Evolutionary conservation across 768 basidiomycete genomes (phyloP).

Genomic region (Rickenella mellea): DNA sequence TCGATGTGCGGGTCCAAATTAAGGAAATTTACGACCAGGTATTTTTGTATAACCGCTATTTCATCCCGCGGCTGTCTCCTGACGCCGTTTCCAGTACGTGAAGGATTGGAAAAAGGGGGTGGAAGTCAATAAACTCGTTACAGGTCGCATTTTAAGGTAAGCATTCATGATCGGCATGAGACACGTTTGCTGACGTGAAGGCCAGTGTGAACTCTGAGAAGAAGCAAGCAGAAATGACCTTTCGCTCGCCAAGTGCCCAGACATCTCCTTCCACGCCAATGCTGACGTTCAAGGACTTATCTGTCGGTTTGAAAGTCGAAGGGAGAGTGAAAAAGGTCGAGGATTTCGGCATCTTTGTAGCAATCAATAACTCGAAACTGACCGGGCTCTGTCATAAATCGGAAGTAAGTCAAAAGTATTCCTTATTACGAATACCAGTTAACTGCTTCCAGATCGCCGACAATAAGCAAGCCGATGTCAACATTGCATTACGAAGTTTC

Average conservation of each 20-base stretch:
- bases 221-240: slow-evolving; percentile 85
- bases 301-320: slow-evolving; percentile 71
- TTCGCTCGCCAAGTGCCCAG: slow-evolving; percentile 46
- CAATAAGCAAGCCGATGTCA: slow-evolving; percentile 71
- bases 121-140: slow-evolving; percentile 71
- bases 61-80: slow-evolving; percentile 1
- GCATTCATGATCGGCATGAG: slow-evolving; percentile 6
- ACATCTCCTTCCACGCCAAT: slow-evolving; percentile 25
- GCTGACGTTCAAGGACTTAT: slow-evolving; percentile 39
- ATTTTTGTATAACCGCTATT: slow-evolving; percentile 9
- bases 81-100: slow-evolving; percentile 51
- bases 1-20: slow-evolving; percentile 91
- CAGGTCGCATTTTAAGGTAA: slow-evolving; percentile 78
- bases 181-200: neutral
- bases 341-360: slow-evolving; percentile 87
- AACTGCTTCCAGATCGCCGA: slow-evolving; percentile 63
- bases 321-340: slow-evolving; percentile 77
- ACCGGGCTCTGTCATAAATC: slow-evolving; percentile 93
- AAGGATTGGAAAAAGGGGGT: slow-evolving; percentile 93
- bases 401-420: slow-evolving; percentile 42
- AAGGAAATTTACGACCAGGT: slow-evolving; percentile 87
- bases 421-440: slow-evolving; percentile 1
- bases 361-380: slow-evolving; percentile 76
- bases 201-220: slow-evolving; percentile 57
- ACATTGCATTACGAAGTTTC: slow-evolving; percentile 71